These are phyloP conservation scores for Cytospora piceicola DNA, from an alignment of 2,329 filamentous ascomycete species.

Conservation along the genomic window DNA sequence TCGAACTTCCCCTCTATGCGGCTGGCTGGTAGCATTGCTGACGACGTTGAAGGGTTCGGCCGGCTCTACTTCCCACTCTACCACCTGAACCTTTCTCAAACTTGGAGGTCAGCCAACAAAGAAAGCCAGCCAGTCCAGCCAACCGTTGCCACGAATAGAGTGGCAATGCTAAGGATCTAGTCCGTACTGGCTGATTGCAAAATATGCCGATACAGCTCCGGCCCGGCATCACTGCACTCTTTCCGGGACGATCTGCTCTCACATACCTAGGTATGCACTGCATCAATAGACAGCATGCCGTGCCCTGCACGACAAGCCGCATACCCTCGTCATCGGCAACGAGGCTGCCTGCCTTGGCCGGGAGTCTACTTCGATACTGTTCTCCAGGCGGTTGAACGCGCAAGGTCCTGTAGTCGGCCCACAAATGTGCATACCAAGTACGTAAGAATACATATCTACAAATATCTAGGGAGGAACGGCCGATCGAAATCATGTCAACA, in stretches of 20 bases:
- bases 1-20: neutral
- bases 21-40: neutral
- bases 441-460: neutral
- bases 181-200: constrained; percentile 12
- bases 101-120: constrained; percentile 10
- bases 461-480: constrained; percentile 5
- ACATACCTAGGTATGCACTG: neutral
- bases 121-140: neutral
- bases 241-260: constrained; percentile 19
- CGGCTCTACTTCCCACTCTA: neutral
- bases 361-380: neutral
- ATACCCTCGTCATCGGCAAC: neutral
- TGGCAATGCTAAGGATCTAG: constrained; percentile 2
- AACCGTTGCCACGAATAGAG: constrained; percentile 9
- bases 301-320: neutral
- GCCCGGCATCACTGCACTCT: constrained; percentile 8
- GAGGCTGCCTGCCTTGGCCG: neutral
- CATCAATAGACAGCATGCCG: neutral
- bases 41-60: neutral
- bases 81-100: neutral
- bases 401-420: neutral
- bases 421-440: constrained; percentile 4
- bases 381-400: neutral
- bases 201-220: constrained; percentile 22
- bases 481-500: constrained; percentile 25